Base-by-base conservation (phyloP, 495 filamentous ascomycete species). In the Tirmania nivea region DNA sequence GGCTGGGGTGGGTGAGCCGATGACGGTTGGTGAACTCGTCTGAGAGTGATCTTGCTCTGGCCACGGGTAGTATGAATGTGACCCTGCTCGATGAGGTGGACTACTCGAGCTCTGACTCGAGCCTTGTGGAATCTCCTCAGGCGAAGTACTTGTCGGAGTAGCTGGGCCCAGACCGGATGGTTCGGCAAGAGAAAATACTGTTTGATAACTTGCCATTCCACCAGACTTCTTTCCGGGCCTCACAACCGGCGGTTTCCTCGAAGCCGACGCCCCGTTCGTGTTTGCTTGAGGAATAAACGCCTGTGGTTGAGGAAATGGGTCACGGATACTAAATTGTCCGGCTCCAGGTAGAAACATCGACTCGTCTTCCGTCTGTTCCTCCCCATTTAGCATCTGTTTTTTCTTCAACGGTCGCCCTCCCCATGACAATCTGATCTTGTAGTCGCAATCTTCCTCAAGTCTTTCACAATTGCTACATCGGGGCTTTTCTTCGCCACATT, bases 401-500 rank as follows among this genome's bases (percentile, higher is more conserved):
- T 70, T 70, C 56, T 75, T 76, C 55, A 70, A 67, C 39, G 71
- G 70, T 52, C 84, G 72, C 35, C 85, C 83, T 54, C 80, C 83
- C 86, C 86, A 90, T 59, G 87, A 89, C 58, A 92, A 68, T 16
- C 81, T 73, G 62, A 90, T 83, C 64, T 78, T 85, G 68, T 90
- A 93, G 66, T 93, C 86, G 68, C 86, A 93, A 31, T 69, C 67
- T 62, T 89, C 84, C 49, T 79, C 80, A 59, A 79, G 79, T 52
- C 78, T 78, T 61, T 78, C 73, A 64, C 86, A 93, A 61, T 88
- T 88, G 51, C 75, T 62, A 65, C 86, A 93, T 61, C 68, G 66
- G 10, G 86, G 85, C 60, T 83, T 84, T 62, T 83, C 80, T 64
- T 92, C 86, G 17, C 81, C 86, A 64, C 85, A 90, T 70, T 93